phyloP scores from a whole-genome alignment of 2,329 filamentous ascomycete genomes.

The Thermoascus crustaceus region DNA sequence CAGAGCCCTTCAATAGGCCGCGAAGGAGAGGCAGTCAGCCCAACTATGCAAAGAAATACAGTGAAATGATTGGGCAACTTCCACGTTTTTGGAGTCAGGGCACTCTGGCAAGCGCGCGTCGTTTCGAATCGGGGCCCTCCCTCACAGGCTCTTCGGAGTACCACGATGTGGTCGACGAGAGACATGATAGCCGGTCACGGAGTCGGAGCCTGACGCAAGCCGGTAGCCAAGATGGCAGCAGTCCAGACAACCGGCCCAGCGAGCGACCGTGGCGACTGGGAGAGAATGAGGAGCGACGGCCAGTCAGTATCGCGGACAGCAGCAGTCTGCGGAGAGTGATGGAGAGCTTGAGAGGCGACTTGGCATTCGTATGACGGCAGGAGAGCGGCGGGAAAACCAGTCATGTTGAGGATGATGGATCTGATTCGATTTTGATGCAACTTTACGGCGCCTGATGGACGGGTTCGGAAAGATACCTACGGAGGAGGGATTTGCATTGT shows the following conservation, averaged over 20 bases:
- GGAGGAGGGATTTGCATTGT: neutral
- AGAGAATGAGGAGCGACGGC: constrained; percentile 11
- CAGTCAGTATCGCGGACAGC: constrained; percentile 12
- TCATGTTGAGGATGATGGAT: neutral
- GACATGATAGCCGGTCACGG: constrained; percentile 11
- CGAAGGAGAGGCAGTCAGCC: constrained; percentile 24
- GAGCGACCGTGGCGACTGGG: constrained; percentile 11
- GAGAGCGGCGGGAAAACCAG: neutral
- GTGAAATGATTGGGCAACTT: constrained; percentile 27
- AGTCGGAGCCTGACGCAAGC: constrained; percentile 16
- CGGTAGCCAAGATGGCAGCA: constrained; percentile 14
- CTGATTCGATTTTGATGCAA: neutral
- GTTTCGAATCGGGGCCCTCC: constrained; percentile 14
- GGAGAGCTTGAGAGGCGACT: constrained; percentile 19
- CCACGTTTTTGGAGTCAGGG: constrained; percentile 30
- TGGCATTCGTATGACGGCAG: constrained; percentile 21
- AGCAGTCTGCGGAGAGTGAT: constrained; percentile 13
- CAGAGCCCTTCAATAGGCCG: constrained; percentile 14
- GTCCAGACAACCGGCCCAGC: constrained; percentile 6
- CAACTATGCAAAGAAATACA: constrained; percentile 31
- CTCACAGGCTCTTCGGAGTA: constrained; percentile 12
- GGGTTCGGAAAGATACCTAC: constrained; percentile 1
- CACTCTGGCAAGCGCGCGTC: constrained; percentile 21
- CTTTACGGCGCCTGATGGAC: neutral
- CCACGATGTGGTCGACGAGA: constrained; percentile 15